Conservation (phyloP, 1,139 yeast genomes). For the Pichia sp. region DNA sequence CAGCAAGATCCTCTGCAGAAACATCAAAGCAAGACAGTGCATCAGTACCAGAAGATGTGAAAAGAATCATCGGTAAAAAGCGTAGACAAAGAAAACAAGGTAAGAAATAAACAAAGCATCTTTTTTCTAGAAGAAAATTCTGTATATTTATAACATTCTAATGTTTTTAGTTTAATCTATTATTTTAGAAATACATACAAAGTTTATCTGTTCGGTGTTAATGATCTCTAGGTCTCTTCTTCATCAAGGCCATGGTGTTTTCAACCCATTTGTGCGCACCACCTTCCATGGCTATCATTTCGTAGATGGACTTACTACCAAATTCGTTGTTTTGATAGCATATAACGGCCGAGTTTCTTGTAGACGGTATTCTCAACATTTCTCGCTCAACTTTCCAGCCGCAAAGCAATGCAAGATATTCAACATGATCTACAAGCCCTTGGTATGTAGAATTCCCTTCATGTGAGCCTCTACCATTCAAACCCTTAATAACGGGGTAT, state of each 20-base stretch:
- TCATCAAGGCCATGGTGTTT: conserved; percentile 63
- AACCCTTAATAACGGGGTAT: conserved; percentile 40
- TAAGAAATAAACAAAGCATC: conserved; percentile 10
- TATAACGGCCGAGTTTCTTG: conserved; percentile 86
- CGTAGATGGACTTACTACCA: conserved; percentile 44
- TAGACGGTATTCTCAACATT: conserved; percentile 88
- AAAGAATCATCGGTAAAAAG: conserved; percentile 61
- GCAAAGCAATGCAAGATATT: conserved; percentile 54
- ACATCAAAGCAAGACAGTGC: conserved; percentile 15
- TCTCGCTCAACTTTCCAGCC: conserved; percentile 89
- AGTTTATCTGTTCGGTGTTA: conserved; percentile 32
- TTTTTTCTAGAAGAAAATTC: background rate
- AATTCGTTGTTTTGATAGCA: conserved; percentile 45
- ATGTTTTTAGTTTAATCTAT: background rate
- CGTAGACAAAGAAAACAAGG: conserved; percentile 58
- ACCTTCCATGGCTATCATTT: conserved; percentile 65
- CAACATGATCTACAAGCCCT: conserved; percentile 80
- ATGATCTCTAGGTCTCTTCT: conserved; percentile 45
- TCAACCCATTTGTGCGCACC: conserved; percentile 92
- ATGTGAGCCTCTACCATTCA: conserved; percentile 25
- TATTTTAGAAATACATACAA: conserved; percentile 19
- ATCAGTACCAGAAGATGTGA: conserved; percentile 41
- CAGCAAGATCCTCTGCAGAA: conserved; percentile 32
- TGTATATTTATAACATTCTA: background rate
- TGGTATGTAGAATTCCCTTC: conserved; percentile 60